These are phyloP conservation scores for Cucurbita ficifolia DNA, from an alignment of 306 rosid species.

Conservation along the genomic window DNA sequence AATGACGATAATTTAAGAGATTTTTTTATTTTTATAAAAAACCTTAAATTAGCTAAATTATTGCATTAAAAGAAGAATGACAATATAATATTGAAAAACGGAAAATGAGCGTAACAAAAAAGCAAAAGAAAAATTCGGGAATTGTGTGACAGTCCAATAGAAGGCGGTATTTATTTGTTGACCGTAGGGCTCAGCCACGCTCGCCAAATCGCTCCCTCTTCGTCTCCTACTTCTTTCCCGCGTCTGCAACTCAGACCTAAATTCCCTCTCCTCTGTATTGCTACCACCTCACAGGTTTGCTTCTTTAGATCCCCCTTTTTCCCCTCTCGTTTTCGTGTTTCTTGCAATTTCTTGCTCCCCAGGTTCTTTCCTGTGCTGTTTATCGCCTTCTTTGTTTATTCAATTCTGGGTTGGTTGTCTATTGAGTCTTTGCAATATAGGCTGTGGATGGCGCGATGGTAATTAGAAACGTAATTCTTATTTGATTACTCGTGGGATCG, in stretches of 20 bases:
- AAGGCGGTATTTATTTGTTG: neutral
- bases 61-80: too few relatives aligned
- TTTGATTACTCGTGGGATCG: neutral
- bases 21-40: too few relatives aligned
- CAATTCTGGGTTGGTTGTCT: neutral
- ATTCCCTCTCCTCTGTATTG: neutral
- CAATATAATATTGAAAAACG: neutral
- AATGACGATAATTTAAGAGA: too few relatives aligned
- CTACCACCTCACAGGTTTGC: neutral
- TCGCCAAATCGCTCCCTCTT: neutral
- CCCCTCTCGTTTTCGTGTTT: neutral
- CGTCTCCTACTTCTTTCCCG: neutral
- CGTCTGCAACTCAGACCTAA: neutral
- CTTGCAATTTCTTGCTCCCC: neutral
- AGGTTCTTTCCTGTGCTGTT: neutral
- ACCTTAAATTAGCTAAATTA: too few relatives aligned
- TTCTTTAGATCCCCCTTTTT: neutral
- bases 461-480: neutral
- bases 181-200: neutral
- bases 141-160: neutral
- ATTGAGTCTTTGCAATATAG: neutral
- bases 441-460: too few relatives aligned
- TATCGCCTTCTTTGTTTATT: neutral
- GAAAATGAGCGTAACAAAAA: conserved; percentile 3
- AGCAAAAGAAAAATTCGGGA: neutral